A percentile compares a stretch with the other conserved stretches of the same genome.
phyloP scores from a whole-genome alignment of 306 rosid species.

The Prunus mongolica region DNA sequence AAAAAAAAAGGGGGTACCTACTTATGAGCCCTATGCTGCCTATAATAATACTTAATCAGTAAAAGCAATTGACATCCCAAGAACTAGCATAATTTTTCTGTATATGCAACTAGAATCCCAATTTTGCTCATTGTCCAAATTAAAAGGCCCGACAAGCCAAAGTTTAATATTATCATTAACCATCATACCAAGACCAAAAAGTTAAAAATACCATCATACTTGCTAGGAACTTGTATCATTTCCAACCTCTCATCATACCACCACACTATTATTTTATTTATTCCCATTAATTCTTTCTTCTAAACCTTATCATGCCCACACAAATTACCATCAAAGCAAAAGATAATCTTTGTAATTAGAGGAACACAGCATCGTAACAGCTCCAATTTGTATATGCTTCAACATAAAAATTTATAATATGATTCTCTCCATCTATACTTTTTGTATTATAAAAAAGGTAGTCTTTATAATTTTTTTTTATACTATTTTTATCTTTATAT shows the following conservation, averaged over 20 bases:
- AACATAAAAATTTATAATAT: background rate
- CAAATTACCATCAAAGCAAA: background rate
- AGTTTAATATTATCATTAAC: constrained; percentile 29
- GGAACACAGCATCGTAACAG: background rate
- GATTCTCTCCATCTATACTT: background rate
- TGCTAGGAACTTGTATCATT: constrained; percentile 23
- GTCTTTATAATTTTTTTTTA: background rate
- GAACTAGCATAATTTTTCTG: constrained; percentile 6
- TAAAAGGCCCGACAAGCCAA: constrained; percentile 21
- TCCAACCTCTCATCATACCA: constrained; percentile 19
- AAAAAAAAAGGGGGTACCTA: background rate
- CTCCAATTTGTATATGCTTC: background rate
- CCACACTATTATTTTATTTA: constrained; percentile 15
- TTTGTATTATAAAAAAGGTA: background rate
- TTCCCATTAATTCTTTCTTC: background rate
- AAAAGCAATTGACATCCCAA: background rate
- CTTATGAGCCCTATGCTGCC: background rate
- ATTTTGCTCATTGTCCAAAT: constrained; percentile 15
- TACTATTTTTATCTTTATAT: too few species aligned
- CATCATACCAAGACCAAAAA: constrained; percentile 28
- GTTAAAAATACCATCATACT: constrained; percentile 18
- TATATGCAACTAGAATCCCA: background rate
- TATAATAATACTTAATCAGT: background rate
- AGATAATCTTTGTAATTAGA: constrained; percentile 14
- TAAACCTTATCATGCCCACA: constrained; percentile 1